phyloP scores from a whole-genome alignment of 2,329 filamentous ascomycete species.

The Passalora sequoiae region DNA sequence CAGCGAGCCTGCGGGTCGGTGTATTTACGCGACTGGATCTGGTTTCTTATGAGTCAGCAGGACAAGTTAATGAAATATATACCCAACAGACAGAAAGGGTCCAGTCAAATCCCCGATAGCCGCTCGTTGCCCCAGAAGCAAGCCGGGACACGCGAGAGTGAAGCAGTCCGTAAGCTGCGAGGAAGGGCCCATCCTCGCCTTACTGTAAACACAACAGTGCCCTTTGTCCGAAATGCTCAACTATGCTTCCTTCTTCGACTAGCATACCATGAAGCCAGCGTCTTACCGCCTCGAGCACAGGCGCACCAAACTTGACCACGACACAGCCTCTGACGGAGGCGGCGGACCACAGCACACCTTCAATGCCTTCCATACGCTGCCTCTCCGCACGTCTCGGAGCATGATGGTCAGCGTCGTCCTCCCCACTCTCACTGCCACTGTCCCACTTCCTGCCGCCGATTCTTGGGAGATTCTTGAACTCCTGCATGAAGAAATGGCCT shows the following conservation, averaged over 20 bases:
- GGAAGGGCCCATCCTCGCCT: too few relatives aligned
- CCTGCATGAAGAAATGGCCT: constrained; percentile 68
- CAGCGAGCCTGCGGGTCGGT: too few relatives aligned
- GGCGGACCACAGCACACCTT: constrained; percentile 73
- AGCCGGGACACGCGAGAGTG: too few relatives aligned
- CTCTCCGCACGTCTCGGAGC: constrained; percentile 35
- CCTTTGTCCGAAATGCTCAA: constrained; percentile 69
- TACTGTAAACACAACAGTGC: constrained; percentile 62
- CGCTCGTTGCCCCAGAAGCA: too few relatives aligned
- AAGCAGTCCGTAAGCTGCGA: too few relatives aligned
- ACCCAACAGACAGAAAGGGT: too few relatives aligned
- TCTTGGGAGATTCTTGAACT: constrained; percentile 73
- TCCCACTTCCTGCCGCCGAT: constrained; percentile 77
- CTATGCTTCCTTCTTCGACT: constrained; percentile 65
- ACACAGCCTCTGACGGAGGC: constrained; percentile 76
- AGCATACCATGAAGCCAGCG: constrained; percentile 76
- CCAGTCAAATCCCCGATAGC: too few relatives aligned
- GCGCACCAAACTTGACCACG: constrained; percentile 84
- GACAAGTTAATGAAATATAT: too few relatives aligned
- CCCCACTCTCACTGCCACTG: constrained; percentile 31
- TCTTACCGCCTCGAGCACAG: constrained; percentile 72
- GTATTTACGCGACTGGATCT: too few relatives aligned
- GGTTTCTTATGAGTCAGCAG: too few relatives aligned
- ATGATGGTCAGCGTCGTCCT: constrained; percentile 41
- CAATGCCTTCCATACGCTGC: constrained; percentile 52